phyloP scores from a whole-genome alignment of 2,329 filamentous ascomycete genomes.

The Trichophyton schoenleinii region DNA sequence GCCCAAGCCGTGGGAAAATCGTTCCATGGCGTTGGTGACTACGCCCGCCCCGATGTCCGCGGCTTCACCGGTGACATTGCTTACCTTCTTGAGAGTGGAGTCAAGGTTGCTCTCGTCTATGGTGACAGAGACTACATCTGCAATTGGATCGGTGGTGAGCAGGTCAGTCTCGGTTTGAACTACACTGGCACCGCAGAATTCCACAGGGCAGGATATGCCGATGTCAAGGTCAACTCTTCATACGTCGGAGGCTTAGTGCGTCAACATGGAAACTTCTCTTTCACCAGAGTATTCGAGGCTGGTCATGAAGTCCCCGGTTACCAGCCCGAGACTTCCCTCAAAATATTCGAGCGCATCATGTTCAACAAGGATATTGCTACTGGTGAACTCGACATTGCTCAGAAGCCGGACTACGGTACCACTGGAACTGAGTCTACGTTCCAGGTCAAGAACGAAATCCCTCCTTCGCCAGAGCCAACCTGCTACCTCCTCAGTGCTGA shows the following conservation, averaged over 20 bases:
- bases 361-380: slow-evolving; percentile 44
- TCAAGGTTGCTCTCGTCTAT: slow-evolving; percentile 46
- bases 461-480: slow-evolving; percentile 27
- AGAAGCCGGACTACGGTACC: slow-evolving; percentile 28
- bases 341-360: slow-evolving; percentile 43
- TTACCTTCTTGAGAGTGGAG: slow-evolving; percentile 44
- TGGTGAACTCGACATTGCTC: slow-evolving; percentile 34
- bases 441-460: slow-evolving; percentile 36
- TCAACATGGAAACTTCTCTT: slow-evolving; percentile 31
- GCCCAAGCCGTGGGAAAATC: slow-evolving; percentile 33
- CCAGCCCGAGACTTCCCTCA: slow-evolving; percentile 43
- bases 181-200: slow-evolving; percentile 31
- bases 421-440: slow-evolving; percentile 26
- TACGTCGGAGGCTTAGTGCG: slow-evolving; percentile 31
- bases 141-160: slow-evolving; percentile 41
- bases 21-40: slow-evolving; percentile 39
- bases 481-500: slow-evolving; percentile 33
- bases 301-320: slow-evolving; percentile 37
- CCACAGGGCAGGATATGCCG: slow-evolving; percentile 32
- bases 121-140: slow-evolving; percentile 46
- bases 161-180: slow-evolving; percentile 34
- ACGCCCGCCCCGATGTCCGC: slow-evolving; percentile 23
- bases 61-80: slow-evolving; percentile 18
- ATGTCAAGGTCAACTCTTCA: slow-evolving; percentile 21
- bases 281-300: slow-evolving; percentile 27